Percentiles rank a stretch among this genome's conserved stretches.
phyloP scores from a whole-genome alignment of 2,329 filamentous ascomycete genomes.

The Blastomyces emzantsi region DNA sequence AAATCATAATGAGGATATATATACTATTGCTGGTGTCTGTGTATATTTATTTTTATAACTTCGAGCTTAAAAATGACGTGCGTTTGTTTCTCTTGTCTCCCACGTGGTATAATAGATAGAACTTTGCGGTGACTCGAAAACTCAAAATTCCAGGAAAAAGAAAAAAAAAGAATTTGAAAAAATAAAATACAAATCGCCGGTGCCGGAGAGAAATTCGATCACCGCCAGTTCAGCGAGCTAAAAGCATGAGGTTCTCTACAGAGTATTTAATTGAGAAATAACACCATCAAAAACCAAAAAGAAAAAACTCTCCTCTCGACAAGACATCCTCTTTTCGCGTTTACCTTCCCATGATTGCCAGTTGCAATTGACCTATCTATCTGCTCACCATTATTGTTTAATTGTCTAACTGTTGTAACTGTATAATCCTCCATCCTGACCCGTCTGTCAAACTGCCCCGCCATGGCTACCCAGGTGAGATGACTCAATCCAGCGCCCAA shows the following conservation, averaged over 20 bases:
- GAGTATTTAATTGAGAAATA: neutral
- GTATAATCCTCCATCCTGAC: neutral
- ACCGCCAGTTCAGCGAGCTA: neutral
- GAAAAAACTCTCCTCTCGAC: neutral
- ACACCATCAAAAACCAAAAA: neutral
- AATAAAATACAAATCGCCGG: neutral
- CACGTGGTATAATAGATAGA: neutral
- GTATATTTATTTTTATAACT: too few relatives aligned
- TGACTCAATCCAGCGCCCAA: neutral
- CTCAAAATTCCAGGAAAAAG: neutral
- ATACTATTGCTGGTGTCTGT: neutral
- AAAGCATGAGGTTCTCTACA: too few relatives aligned
- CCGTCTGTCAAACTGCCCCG: neutral
- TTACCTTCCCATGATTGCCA: neutral
- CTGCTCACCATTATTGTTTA: neutral
- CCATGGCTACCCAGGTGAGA: constrained; percentile 5
- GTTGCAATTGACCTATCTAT: neutral
- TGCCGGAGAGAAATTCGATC: neutral
- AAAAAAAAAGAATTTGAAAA: neutral
- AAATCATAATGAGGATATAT: neutral
- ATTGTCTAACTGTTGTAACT: too few relatives aligned
- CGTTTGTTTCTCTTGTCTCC: neutral
- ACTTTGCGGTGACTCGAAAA: neutral
- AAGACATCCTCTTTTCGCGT: neutral
- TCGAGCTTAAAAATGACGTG: too few relatives aligned